Evolutionary conservation across 805 yeast genomes (phyloP).

Genomic region (Ogataea ramenticola): DNA sequence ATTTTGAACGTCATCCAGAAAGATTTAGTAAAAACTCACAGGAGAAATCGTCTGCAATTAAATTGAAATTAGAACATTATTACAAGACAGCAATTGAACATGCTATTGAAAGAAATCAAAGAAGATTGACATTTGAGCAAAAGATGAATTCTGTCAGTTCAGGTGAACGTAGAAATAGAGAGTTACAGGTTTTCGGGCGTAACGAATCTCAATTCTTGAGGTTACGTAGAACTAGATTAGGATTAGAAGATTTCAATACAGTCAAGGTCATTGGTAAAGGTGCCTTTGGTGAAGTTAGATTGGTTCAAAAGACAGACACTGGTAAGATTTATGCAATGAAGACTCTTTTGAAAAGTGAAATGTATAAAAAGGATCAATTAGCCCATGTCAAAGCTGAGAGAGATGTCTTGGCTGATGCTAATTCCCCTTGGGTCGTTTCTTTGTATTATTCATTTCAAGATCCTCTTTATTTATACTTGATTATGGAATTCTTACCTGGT

Average conservation of each 20-base stretch:
- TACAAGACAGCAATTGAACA: constrained; percentile 81
- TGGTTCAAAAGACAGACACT: constrained; percentile 88
- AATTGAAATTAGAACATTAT: constrained; percentile 74
- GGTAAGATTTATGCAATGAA: constrained; percentile 94
- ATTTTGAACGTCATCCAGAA: constrained; percentile 80
- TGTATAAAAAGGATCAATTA: constrained; percentile 90
- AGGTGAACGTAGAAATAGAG: constrained; percentile 80
- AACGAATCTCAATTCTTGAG: constrained; percentile 85
- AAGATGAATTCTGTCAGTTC: constrained; percentile 63
- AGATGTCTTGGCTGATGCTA: constrained; percentile 87
- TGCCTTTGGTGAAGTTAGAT: constrained; percentile 94
- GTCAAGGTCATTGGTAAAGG: constrained; percentile 94
- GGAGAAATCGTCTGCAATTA: constrained; percentile 79
- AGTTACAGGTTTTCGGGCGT: constrained; percentile 73
- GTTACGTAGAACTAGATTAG: constrained; percentile 73
- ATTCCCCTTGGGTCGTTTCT: constrained; percentile 85
- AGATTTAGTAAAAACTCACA: constrained; percentile 64
- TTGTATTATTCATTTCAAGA: constrained; percentile 80
- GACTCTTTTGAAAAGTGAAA: constrained; percentile 81
- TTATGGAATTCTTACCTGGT: constrained; percentile 79
- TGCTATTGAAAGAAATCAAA: constrained; percentile 93
- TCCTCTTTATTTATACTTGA: constrained; percentile 61
- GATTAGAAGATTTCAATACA: constrained; percentile 78
- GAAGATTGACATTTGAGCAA: constrained; percentile 80
- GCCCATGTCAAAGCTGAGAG: constrained; percentile 96